phyloP scores from a whole-genome alignment of 2,329 filamentous ascomycete genomes.

The Fusarium sp. region DNA sequence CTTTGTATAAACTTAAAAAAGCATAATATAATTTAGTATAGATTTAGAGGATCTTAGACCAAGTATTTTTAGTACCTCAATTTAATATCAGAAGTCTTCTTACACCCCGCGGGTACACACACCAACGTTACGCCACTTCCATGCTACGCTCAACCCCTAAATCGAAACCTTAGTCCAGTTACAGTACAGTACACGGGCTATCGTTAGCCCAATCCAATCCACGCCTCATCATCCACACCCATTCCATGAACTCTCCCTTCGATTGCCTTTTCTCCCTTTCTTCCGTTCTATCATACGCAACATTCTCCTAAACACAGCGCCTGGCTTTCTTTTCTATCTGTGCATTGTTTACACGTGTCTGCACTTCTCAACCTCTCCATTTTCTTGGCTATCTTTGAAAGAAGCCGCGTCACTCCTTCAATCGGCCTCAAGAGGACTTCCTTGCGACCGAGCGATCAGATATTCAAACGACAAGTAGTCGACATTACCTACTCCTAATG shows the following conservation, averaged over 20 bases:
- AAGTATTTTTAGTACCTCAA: too few relatives aligned
- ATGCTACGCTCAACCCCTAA: conserved; percentile 20
- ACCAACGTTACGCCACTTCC: conserved; percentile 19
- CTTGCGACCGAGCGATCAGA: conserved; percentile 10
- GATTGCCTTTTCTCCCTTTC: conserved; percentile 20
- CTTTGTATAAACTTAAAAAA: too few relatives aligned
- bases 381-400: conserved; percentile 49
- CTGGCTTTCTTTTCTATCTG: conserved; percentile 5
- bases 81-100: too few relatives aligned
- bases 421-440: conserved; percentile 7
- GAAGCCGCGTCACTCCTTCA: conserved; percentile 48
- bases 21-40: too few relatives aligned
- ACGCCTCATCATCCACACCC: conserved; percentile 31
- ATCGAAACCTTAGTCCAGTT: conserved; percentile 20
- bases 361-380: conserved; percentile 7
- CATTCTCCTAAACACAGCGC: conserved; percentile 23
- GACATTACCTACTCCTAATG: conserved; percentile 10
- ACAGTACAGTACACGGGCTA: neutral
- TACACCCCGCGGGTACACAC: too few relatives aligned
- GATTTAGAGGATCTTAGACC: too few relatives aligned
- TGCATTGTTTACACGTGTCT: conserved; percentile 4
- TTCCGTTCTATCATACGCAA: conserved; percentile 12
- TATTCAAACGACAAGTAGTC: neutral
- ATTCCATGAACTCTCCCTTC: conserved; percentile 30
- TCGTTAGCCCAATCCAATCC: conserved; percentile 6